Conservation (phyloP, 371 early-diverging fungal species). For the Mucor lusitanicus region DNA sequence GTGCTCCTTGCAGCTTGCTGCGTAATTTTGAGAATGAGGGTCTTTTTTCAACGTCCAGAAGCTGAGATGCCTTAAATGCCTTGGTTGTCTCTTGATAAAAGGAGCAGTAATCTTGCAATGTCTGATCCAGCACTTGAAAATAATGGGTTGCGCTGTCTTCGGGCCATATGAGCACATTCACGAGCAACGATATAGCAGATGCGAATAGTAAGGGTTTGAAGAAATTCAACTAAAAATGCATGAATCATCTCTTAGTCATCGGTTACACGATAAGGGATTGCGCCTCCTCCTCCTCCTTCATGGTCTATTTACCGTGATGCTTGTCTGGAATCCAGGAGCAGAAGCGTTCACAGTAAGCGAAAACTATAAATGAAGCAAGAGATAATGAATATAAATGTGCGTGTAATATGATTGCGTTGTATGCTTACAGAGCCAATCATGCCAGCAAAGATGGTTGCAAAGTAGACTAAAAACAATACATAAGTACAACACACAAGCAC, state of each 20-base stretch:
- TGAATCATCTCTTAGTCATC: not conserved
- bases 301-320: slow-evolving; percentile 20
- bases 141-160: slow-evolving; percentile 39
- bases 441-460: slow-evolving; percentile 37
- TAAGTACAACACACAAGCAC: not conserved
- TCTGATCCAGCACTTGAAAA: slow-evolving; percentile 20
- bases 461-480: slow-evolving; percentile 16
- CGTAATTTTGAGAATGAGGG: slow-evolving; percentile 20
- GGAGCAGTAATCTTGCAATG: slow-evolving; percentile 19
- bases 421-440: slow-evolving; percentile 34
- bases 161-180: slow-evolving; percentile 41
- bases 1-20: slow-evolving; percentile 21
- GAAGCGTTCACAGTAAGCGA: slow-evolving; percentile 28
- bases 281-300: not conserved
- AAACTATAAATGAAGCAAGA: slow-evolving; percentile 18
- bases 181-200: slow-evolving; percentile 29
- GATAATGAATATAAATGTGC: not conserved
- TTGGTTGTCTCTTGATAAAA: slow-evolving; percentile 34
- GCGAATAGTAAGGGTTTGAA: slow-evolving; percentile 35
- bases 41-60: not conserved
- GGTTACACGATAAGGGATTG: not conserved
- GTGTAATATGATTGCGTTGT: not conserved
- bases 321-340: slow-evolving; percentile 23
- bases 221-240: slow-evolving; percentile 32
- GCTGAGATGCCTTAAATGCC: slow-evolving; percentile 15